Evolutionary conservation across 2,329 filamentous ascomycete species (phyloP).

Genomic region (Hypoxylon sp.): DNA sequence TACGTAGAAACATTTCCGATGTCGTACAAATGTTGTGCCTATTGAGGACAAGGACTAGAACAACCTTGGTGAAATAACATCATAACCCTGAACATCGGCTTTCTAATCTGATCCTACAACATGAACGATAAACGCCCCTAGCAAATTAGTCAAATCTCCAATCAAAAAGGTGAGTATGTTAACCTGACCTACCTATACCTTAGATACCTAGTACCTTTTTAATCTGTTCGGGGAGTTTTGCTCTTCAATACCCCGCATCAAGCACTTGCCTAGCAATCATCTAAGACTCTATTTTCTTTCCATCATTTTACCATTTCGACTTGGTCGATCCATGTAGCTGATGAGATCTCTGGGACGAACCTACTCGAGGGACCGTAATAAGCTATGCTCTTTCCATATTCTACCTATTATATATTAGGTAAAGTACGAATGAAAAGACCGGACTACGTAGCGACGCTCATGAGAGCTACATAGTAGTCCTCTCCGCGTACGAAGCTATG

Average conservation of each 20-base stretch:
- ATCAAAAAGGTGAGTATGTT: no score
- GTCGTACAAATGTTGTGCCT: slow-evolving; percentile 7
- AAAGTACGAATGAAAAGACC: not conserved
- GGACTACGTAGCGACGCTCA: not conserved
- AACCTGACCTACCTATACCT: no score
- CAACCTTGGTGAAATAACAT: not conserved
- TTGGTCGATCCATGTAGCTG: not conserved
- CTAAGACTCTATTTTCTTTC: not conserved
- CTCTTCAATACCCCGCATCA: no score
- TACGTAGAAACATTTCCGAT: not conserved
- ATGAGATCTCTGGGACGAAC: not conserved
- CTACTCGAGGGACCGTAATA: not conserved
- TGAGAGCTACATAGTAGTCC: not conserved
- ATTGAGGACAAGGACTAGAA: not conserved
- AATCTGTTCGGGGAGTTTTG: no score
- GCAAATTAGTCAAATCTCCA: no score
- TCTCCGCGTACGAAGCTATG: not conserved
- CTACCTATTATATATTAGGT: not conserved
- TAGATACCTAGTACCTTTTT: no score
- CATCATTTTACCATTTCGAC: not conserved
- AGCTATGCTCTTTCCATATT: not conserved
- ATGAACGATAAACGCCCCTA: no score
- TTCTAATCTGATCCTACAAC: not conserved
- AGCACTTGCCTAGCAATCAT: not conserved
- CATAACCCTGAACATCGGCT: not conserved